Percentiles rank a stretch among this genome's conserved stretches.
Evolutionary conservation across 352 stramenopile genomes (phyloP).

Genomic region (Globisporangium orthogonon): DNA sequence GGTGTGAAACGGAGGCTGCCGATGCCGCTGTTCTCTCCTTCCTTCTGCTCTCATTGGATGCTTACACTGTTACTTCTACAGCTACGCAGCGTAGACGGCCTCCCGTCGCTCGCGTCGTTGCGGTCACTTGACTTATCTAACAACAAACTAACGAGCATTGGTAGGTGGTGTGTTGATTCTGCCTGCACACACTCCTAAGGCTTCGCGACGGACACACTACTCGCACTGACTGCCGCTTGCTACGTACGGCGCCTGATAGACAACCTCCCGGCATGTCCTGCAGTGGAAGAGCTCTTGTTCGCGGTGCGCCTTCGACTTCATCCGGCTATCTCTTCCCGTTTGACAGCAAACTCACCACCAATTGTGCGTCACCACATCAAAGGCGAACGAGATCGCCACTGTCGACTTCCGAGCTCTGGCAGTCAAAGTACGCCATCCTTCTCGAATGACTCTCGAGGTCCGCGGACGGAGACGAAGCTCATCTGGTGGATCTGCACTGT

Average conservation of each 20-base stretch:
- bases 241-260: too few relatives aligned
- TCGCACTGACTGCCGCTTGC: neutral
- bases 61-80: conserved; percentile 8
- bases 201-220: neutral
- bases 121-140: conserved; percentile 37
- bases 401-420: conserved; percentile 38
- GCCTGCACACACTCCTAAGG: neutral
- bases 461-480: neutral
- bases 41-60: neutral
- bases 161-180: conserved; percentile 12
- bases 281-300: conserved; percentile 48
- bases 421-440: conserved; percentile 14
- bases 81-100: conserved; percentile 33
- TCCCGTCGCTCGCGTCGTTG: conserved; percentile 37
- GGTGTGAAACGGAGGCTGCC: conserved; percentile 14
- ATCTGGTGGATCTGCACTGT: neutral
- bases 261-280: conserved; percentile 28
- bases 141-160: conserved; percentile 42
- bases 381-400: conserved; percentile 45
- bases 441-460: too few relatives aligned
- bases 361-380: neutral
- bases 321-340: neutral
- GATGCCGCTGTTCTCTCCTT: neutral
- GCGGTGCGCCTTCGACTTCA: conserved; percentile 16
- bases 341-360: neutral